Conservation (phyloP, 768 basidiomycete species). For the Tulasnella sp. region DNA sequence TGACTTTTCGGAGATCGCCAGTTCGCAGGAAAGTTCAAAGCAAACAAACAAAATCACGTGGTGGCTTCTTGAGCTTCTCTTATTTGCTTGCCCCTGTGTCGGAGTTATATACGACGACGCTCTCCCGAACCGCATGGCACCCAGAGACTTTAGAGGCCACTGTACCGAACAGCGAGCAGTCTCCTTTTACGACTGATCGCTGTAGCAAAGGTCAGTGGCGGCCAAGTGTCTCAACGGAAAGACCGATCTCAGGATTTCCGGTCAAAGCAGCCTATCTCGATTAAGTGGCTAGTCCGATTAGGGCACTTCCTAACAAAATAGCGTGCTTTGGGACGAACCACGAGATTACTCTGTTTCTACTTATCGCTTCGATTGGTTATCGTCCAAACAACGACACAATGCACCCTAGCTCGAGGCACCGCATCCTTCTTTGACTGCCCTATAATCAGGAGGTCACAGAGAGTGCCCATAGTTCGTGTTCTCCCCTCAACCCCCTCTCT, state of each 20-base stretch:
- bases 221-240: neutral
- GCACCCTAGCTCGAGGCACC: constrained; percentile 20
- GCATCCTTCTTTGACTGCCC: constrained; percentile 3
- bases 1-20: constrained; percentile 10
- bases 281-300: constrained; percentile 24
- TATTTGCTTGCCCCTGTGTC: too few relatives aligned
- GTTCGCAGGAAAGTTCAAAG: too few relatives aligned
- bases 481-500: constrained; percentile 1
- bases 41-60: too few relatives aligned
- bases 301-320: neutral
- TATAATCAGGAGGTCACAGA: constrained; percentile 5
- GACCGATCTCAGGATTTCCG: neutral
- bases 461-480: neutral
- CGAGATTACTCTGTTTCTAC: constrained; percentile 20
- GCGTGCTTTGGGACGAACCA: constrained; percentile 20
- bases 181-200: too few relatives aligned
- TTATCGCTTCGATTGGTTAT: constrained; percentile 18
- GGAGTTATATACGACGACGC: too few relatives aligned
- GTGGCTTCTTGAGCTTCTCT: too few relatives aligned
- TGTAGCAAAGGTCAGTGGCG: too few relatives aligned
- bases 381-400: constrained; percentile 11
- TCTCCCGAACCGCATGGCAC: too few relatives aligned
- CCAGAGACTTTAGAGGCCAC: too few relatives aligned
- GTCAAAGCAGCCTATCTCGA: neutral
- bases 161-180: too few relatives aligned